Percentiles rank a stretch among this genome's conserved stretches.
Conservation (phyloP, 2,329 filamentous ascomycete genomes). For the Stenocarpella maydis region DNA sequence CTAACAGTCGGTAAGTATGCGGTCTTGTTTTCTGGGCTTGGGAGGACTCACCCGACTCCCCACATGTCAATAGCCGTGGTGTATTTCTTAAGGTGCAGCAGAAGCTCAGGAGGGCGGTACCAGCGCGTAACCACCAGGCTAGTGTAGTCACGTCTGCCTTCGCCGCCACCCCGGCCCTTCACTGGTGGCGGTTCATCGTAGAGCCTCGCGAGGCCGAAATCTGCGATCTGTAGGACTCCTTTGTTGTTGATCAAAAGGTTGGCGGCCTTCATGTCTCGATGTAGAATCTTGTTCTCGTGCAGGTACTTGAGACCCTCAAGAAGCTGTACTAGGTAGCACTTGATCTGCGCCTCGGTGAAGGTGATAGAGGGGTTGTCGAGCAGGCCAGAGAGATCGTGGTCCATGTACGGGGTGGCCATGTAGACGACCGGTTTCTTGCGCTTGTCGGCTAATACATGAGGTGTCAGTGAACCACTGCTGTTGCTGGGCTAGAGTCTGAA, state of each 20-base stretch:
- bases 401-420: slow-evolving; percentile 99
- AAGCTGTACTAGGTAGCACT: slow-evolving; percentile 96
- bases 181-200: slow-evolving; percentile 87
- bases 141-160: slow-evolving; percentile 90
- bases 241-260: slow-evolving; percentile 96
- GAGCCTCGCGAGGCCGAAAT: slow-evolving; percentile 93
- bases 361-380: slow-evolving; percentile 92
- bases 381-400: slow-evolving; percentile 96
- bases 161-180: slow-evolving; percentile 80
- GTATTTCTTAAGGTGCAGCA: slow-evolving; percentile 87
- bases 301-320: slow-evolving; percentile 90
- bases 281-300: slow-evolving; percentile 88
- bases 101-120: slow-evolving; percentile 93
- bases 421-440: slow-evolving; percentile 89
- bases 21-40: background rate
- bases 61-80: slow-evolving; percentile 99
- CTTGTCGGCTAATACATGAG: slow-evolving; percentile 67
- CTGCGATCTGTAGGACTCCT: slow-evolving; percentile 93
- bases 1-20: slow-evolving; percentile 51
- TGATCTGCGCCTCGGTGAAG: slow-evolving; percentile 91
- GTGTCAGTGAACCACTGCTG: slow-evolving; percentile 37
- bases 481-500: slow-evolving; percentile 34
- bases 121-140: slow-evolving; percentile 96
- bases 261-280: slow-evolving; percentile 98
- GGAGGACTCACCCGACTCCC: slow-evolving; percentile 82